Evolutionary conservation across 2,329 filamentous ascomycete genomes (phyloP), one percentile per base, ranked within the genome.

Genomic region (Aspergillus puulaauensis): DNA sequence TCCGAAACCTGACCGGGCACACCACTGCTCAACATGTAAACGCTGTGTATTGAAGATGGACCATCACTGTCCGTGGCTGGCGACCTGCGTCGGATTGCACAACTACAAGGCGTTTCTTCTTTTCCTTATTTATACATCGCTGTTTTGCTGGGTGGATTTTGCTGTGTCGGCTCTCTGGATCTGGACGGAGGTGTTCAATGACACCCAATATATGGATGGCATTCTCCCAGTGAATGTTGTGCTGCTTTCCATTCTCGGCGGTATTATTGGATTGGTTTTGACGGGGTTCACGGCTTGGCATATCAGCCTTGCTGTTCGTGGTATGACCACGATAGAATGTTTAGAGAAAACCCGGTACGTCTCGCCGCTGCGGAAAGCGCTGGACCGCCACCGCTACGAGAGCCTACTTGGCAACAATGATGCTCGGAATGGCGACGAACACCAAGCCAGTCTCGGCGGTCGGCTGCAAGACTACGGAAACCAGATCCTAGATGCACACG

Each of bases 41-140:
- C 89, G 90, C 69, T 99, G 95, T 74, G 93, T 99, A 24, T 82
- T 99, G 74, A 99, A 99, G 81, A 99, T 99, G 95, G 95, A 99
- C 73, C 95, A 99, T 75, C 95, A 99, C 78, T 99, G 95, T 73
- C 95, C 95, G 15, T 99, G 95, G 95, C 83, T 99, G 50, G 93
- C 95, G 27, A 96, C 91, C 4, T 99, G 95, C 75, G 90, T 99
- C 59, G 95, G 95, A 19, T 80, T 99, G 63, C 86, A 86, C 70
- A 99, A 99, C 77, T 96, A 97, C 82, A 99, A 99, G 77, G 84
- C 93, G 0, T 99, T 99, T 72, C 74, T 99, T 53, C 83, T 98
- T 3, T 99, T 98, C 73, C 81, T 99, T 24, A 84, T 93, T 56
- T 98, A 99, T 74, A 91, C 90, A 0, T 90, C 89, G 4, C 61